A percentile compares a stretch with the other conserved stretches of the same genome.
Conservation (phyloP, 1,284 basidiomycete species). For the Hemileccinum hortonii region DNA sequence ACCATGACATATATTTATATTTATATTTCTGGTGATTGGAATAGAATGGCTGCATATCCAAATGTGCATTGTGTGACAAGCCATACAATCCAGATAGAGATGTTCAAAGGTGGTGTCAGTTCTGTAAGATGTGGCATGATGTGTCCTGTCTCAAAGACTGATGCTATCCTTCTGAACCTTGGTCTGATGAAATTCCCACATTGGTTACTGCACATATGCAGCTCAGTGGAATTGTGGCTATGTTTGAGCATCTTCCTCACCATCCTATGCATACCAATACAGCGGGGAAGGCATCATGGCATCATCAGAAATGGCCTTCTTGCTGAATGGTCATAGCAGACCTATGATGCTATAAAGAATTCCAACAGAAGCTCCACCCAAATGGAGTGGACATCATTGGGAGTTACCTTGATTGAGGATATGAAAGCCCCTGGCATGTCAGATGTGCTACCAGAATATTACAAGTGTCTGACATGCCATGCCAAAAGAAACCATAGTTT, state of each 20-base stretch:
- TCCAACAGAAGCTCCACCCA: background rate
- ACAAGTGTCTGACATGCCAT: background rate
- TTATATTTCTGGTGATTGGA: background rate
- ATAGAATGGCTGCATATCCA: background rate
- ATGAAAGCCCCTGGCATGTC: background rate
- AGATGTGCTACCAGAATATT: background rate
- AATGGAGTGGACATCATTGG: no score
- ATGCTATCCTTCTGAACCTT: background rate
- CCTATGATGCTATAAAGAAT: background rate
- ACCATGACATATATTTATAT: no score
- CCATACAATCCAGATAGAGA: background rate
- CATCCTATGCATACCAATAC: background rate
- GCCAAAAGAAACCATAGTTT: background rate
- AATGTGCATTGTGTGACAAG: background rate
- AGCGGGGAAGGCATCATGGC: background rate
- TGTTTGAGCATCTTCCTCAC: background rate
- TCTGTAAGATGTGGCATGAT: background rate
- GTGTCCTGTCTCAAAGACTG: background rate
- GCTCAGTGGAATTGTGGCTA: background rate
- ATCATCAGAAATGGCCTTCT: background rate
- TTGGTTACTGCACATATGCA: background rate
- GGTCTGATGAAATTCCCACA: background rate
- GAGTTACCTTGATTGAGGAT: no score
- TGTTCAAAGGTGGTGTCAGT: background rate
- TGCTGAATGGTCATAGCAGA: background rate